Conservation (phyloP, 2,329 filamentous ascomycete genomes). For the Arthrobotrys sphaeroides region DNA sequence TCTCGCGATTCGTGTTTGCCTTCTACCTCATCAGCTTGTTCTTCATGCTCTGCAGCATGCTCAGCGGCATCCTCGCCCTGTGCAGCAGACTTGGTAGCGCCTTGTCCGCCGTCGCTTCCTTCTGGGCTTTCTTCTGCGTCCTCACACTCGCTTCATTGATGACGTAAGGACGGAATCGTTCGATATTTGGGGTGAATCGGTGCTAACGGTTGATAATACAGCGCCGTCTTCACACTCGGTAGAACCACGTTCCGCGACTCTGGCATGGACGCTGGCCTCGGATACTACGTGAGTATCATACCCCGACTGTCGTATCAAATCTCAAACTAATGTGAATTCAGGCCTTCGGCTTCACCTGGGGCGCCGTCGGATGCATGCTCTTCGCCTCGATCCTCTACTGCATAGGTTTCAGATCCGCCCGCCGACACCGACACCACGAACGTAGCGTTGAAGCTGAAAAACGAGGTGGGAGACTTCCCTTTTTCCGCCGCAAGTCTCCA, state of each 20-base stretch:
- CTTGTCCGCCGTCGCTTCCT: slow-evolving; percentile 69
- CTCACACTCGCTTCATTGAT: slow-evolving; percentile 74
- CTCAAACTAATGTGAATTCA: slow-evolving; percentile 59
- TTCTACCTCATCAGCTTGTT: slow-evolving; percentile 87
- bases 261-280: slow-evolving; percentile 70
- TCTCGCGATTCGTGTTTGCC: slow-evolving; percentile 92
- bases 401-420: slow-evolving; percentile 63
- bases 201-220: slow-evolving; percentile 59
- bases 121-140: slow-evolving; percentile 74
- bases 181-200: neutral
- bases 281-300: slow-evolving; percentile 60
- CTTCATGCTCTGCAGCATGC: slow-evolving; percentile 75
- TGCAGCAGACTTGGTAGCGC: slow-evolving; percentile 76
- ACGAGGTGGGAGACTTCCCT: slow-evolving; percentile 50
- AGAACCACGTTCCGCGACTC: slow-evolving; percentile 71
- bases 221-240: slow-evolving; percentile 73
- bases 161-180: slow-evolving; percentile 69
- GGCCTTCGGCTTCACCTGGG: slow-evolving; percentile 82
- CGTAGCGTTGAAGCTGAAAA: slow-evolving; percentile 40
- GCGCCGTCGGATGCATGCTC: slow-evolving; percentile 72
- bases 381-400: slow-evolving; percentile 75
- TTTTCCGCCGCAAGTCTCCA: slow-evolving; percentile 41
- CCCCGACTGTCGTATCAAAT: neutral
- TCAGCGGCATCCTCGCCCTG: slow-evolving; percentile 74
- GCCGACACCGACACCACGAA: slow-evolving; percentile 61